Percentiles rank a stretch among this genome's conserved stretches.
phyloP scores from a whole-genome alignment of 2,329 filamentous ascomycete genomes.

The Zelopaecilomyces penicillatus region DNA sequence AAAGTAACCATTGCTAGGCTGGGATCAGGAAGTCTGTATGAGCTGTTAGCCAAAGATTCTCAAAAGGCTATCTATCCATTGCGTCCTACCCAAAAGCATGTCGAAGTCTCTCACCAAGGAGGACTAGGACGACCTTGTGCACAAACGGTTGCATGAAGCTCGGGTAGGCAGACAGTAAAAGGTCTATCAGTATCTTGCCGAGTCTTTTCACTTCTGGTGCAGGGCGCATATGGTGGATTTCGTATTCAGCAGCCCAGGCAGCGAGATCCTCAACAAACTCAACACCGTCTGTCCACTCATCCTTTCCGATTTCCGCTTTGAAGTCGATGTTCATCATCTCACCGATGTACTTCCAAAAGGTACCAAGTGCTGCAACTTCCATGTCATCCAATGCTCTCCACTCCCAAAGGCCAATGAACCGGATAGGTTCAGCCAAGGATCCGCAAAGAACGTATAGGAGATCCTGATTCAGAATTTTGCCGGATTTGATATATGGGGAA shows the following conservation, averaged over 20 bases:
- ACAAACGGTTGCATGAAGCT: constrained; percentile 36
- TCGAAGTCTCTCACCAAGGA: constrained; percentile 57
- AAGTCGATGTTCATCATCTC: constrained; percentile 60
- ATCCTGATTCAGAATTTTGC: constrained; percentile 29
- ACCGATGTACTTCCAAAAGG: constrained; percentile 63
- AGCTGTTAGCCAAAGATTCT: constrained; percentile 12
- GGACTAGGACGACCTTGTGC: constrained; percentile 42
- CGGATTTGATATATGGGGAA: constrained; percentile 25
- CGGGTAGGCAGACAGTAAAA: constrained; percentile 51
- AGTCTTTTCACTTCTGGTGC: constrained; percentile 38
- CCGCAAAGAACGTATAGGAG: constrained; percentile 38
- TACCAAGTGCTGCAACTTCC: constrained; percentile 58
- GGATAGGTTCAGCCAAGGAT: constrained; percentile 57
- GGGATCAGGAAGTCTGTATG: constrained; percentile 35
- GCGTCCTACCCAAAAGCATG: constrained; percentile 52
- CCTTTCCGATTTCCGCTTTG: constrained; percentile 25
- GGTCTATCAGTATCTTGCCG: constrained; percentile 50
- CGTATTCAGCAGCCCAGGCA: constrained; percentile 47
- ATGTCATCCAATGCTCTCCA: constrained; percentile 61
- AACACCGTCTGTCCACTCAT: constrained; percentile 39
- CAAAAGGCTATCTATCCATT: no score
- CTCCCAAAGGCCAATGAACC: constrained; percentile 58
- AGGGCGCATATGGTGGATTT: constrained; percentile 50
- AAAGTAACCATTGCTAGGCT: constrained; percentile 26
- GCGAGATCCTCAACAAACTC: constrained; percentile 43